phyloP scores from a whole-genome alignment of 257 asterid genomes.

The Rhazya stricta region DNA sequence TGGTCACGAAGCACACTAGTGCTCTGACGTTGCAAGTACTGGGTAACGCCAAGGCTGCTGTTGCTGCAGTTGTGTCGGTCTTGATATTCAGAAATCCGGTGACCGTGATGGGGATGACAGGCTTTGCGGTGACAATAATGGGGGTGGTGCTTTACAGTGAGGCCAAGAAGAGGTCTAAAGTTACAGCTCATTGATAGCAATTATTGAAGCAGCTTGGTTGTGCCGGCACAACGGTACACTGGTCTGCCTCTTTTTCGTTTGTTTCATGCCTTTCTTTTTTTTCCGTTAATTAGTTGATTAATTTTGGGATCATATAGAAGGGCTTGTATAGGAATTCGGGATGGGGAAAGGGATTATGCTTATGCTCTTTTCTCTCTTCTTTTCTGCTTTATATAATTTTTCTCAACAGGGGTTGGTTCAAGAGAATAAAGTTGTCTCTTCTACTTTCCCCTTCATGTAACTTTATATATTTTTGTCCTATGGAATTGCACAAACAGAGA shows the following conservation, averaged over 20 bases:
- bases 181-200: slow-evolving; percentile 57
- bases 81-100: slow-evolving; percentile 92
- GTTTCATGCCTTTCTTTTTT: slow-evolving; percentile 21
- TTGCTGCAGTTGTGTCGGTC: slow-evolving; percentile 90
- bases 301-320: slow-evolving; percentile 29
- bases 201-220: slow-evolving; percentile 15
- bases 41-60: slow-evolving; percentile 97
- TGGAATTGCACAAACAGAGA: slow-evolving; percentile 31
- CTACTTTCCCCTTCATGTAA: slow-evolving; percentile 48
- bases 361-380: slow-evolving; percentile 25
- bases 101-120: slow-evolving; percentile 87
- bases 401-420: slow-evolving; percentile 36
- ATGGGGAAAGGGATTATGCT: slow-evolving; percentile 26
- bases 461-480: slow-evolving; percentile 29
- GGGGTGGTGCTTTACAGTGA: slow-evolving; percentile 96
- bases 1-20: slow-evolving; percentile 93
- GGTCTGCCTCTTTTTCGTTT: slow-evolving; percentile 24
- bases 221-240: slow-evolving; percentile 11
- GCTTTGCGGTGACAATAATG: slow-evolving; percentile 82
- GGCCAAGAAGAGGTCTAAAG: slow-evolving; percentile 86
- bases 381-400: slow-evolving; percentile 38
- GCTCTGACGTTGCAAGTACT: slow-evolving; percentile 85
- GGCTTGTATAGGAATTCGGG: slow-evolving; percentile 53
- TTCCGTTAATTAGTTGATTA: slow-evolving; percentile 23
- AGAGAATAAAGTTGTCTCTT: slow-evolving; percentile 77